Evolutionary conservation across 1,139 yeast genomes (phyloP), one percentile per base, ranked within the genome.

Genomic region (Meyerozyma smithsonii): DNA sequence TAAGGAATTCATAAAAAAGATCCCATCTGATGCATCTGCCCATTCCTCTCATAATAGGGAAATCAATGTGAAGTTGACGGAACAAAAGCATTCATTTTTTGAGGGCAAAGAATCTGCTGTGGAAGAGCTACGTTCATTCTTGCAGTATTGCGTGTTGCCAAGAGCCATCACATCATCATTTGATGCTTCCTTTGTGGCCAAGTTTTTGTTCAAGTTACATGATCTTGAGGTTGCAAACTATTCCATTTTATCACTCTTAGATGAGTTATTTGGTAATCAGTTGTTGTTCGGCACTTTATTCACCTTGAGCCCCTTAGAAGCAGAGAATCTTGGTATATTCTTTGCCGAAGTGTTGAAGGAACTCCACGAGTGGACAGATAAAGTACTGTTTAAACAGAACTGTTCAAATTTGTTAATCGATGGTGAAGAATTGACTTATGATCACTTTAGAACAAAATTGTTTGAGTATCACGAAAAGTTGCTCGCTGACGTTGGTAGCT

Each of bases 321-420:
- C 95, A 0, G 96, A 89, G 52, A 85, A 86, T 55, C 58, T 88
- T 35, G 96, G 96, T 2, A 60, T 87, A 18, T 89, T 90, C 50
- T 75, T 80, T 50, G 71, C 79, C 11, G 80, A 77, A 34, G 47
- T 85, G 1, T 61, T 89, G 32, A 65, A 59, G 6, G 63, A 61
- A 14, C 64, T 83, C 36, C 63, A 66, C 35, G 47, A 53, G 11
- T 74, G 84, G 79, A 61, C 63, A 1, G 51, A 61, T 18, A 56
- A 55, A 19, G 54, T 51, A 4, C 39, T 23, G 1, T 62, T 56
- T 39, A 14, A 26, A 8, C 41, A 46, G 4, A 40, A 46, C n/a
- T 23, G 36, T 11, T 39, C 41, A 12, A 26, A 37, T 3, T 44
- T 48, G 16, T 28, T 37, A 11, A 46, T 46, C 21, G 38, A 36